phyloP scores from a whole-genome alignment of 2,329 filamentous ascomycete genomes.

The Metarhizium anisopliae region DNA sequence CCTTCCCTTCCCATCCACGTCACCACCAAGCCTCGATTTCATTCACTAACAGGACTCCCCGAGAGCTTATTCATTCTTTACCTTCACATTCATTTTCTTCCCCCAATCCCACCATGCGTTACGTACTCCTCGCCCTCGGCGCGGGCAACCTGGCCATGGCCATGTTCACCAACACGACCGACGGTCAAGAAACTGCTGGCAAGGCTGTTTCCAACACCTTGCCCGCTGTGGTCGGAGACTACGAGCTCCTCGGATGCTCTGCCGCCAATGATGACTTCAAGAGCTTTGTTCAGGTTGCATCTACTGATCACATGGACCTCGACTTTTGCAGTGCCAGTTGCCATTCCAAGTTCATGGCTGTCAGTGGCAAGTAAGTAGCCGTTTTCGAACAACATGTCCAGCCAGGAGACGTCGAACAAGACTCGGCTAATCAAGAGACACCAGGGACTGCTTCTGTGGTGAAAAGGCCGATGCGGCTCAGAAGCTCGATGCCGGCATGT shows the following conservation, averaged over 20 bases:
- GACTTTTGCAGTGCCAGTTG: constrained; percentile 18
- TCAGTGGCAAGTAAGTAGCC: constrained; percentile 14
- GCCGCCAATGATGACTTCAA: constrained; percentile 13
- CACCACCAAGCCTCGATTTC: constrained; percentile 21
- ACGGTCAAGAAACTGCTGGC: not conserved
- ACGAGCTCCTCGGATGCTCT: constrained; percentile 18
- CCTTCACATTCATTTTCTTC: constrained; percentile 6
- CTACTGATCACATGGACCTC: constrained; percentile 12
- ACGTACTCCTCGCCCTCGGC: constrained; percentile 19
- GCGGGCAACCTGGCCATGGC: constrained; percentile 21
- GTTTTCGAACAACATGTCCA: not conserved
- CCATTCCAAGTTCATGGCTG: constrained; percentile 16
- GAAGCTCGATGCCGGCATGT: constrained; percentile 10
- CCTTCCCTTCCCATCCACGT: constrained; percentile 10
- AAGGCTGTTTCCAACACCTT: constrained; percentile 4
- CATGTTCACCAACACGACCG: constrained; percentile 8
- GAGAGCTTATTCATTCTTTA: constrained; percentile 20
- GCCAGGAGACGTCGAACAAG: too few species aligned
- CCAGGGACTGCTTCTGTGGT: constrained; percentile 23
- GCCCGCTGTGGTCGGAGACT: constrained; percentile 12
- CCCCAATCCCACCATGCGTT: constrained; percentile 20
- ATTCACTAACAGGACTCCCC: constrained; percentile 13
- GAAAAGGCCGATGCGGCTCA: not conserved
- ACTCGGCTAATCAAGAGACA: not conserved
- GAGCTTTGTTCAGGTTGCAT: constrained; percentile 12